Evolutionary conservation across 169 alveolate genomes (phyloP), one percentile per base, ranked within the genome.

Genomic region (Plasmodium fragile): DNA sequence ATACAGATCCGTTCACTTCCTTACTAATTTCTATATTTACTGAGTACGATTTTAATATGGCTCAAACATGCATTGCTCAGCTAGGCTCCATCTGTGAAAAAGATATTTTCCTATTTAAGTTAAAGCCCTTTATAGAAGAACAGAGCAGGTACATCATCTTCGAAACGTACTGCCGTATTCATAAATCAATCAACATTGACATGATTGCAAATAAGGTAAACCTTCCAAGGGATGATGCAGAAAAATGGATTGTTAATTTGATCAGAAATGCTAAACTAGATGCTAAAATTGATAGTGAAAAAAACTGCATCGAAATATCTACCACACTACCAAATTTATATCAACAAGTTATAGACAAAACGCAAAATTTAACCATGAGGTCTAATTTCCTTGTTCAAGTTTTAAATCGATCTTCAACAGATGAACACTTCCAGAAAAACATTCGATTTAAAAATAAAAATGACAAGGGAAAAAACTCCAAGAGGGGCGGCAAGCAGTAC

Each of bases 151-250:
- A 96, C 75, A 96, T 97, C 41, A 97, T 98, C 49, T 98, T 98
- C 87, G 99, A 98, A 85, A 97, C 98, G 8, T 98, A 98, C 95
- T 98, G 99, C 87, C 97, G 99, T 80, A 97, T 98, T 11, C 99
- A 98, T 96, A 97, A 96, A 82, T 97, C 99, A 18, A 97, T 98
- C 45, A 97, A 98, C 93, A 96, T 98, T 18, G 97, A 97, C 81
- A 95, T 97, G 96, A 96, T 98, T 43, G 98, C 99, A 10, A 95
- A 96, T 83, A 96, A 97, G 94, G 96, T 98, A 71, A 96, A 96
- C 95, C 96, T 98, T 97, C 91, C 97, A 49, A 93, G 97, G 18
- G 97, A 96, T 79, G 98, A 97, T 22, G 99, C 99, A 5, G 99
- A 98, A 83, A 95, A 98, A 18, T 98, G 99, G 99, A 97, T 98